Evolutionary conservation across 2,329 filamentous ascomycete species (phyloP).

Genomic region (Cordyceps farinosa): DNA sequence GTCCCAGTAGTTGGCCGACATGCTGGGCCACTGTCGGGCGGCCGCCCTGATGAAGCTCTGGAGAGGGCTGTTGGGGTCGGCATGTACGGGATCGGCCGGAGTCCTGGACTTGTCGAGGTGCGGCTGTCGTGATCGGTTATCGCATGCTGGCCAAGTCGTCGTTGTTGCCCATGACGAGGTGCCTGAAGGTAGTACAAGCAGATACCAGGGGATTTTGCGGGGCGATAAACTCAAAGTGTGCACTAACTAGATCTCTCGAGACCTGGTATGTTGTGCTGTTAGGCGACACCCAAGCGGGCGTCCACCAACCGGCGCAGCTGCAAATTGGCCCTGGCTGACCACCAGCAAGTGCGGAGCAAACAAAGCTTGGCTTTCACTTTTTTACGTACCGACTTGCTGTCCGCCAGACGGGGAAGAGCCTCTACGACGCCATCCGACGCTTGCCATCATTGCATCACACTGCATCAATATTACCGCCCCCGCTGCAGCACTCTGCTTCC

Average conservation of each 20-base stretch:
- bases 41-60: conserved; percentile 4
- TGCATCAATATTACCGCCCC: conserved; percentile 3
- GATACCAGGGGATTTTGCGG: background rate
- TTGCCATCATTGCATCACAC: background rate
- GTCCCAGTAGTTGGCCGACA: conserved; percentile 97
- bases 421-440: conserved; percentile 4
- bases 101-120: background rate
- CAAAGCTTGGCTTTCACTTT: conserved; percentile 1
- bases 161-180: background rate
- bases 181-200: background rate
- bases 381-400: conserved; percentile 9
- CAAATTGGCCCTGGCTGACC: conserved; percentile 14
- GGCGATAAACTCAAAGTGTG: background rate
- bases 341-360: conserved; percentile 1
- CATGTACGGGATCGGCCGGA: background rate
- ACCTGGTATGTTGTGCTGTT: background rate
- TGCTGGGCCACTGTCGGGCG: conserved; percentile 34
- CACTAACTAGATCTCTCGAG: background rate
- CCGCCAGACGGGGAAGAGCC: background rate
- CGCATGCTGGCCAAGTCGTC: background rate
- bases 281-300: background rate
- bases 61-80: background rate
- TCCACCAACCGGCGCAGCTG: conserved; percentile 12
- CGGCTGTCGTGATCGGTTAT: background rate
- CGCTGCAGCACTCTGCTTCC: background rate